Evolutionary conservation across 441 rosid genomes (phyloP).

Genomic region (Codiaeum variegatum): DNA sequence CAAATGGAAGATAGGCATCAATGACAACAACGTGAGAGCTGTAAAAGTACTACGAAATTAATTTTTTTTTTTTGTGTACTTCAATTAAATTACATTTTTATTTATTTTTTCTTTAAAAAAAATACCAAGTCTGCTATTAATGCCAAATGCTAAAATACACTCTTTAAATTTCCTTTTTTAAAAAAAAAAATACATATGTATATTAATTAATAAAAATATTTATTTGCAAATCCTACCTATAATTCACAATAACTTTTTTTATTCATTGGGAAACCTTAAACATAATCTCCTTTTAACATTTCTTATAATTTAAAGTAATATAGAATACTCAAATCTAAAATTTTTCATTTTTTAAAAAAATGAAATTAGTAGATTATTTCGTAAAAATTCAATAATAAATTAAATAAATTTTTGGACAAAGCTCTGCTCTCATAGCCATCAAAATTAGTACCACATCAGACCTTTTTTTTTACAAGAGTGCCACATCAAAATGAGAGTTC

Average conservation of each 20-base stretch:
- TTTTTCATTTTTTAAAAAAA: too few relatives aligned
- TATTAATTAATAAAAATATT: neutral
- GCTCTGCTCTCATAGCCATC: conserved; percentile 15
- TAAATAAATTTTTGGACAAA: conserved; percentile 1
- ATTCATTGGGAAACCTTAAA: too few relatives aligned
- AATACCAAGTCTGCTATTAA: neutral
- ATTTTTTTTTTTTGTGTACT: too few relatives aligned
- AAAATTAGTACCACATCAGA: conserved; percentile 15
- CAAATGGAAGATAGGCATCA: conserved; percentile 39
- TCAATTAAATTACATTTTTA: too few relatives aligned
- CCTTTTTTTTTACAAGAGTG: too few relatives aligned
- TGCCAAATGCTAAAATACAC: neutral
- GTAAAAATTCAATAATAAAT: neutral
- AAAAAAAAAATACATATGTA: too few relatives aligned
- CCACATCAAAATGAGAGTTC: conserved; percentile 14
- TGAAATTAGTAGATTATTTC: too few relatives aligned
- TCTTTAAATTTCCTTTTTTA: too few relatives aligned
- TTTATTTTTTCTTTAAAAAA: too few relatives aligned
- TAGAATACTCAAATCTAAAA: too few relatives aligned
- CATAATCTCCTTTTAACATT: too few relatives aligned
- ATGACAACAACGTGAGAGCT: conserved; percentile 38
- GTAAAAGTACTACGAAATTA: conserved; percentile 8
- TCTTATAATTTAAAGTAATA: too few relatives aligned
- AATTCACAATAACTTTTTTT: neutral
- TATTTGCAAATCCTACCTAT: neutral